phyloP scores from a whole-genome alignment of 2,329 filamentous ascomycete genomes.

The Xylariales sp. region DNA sequence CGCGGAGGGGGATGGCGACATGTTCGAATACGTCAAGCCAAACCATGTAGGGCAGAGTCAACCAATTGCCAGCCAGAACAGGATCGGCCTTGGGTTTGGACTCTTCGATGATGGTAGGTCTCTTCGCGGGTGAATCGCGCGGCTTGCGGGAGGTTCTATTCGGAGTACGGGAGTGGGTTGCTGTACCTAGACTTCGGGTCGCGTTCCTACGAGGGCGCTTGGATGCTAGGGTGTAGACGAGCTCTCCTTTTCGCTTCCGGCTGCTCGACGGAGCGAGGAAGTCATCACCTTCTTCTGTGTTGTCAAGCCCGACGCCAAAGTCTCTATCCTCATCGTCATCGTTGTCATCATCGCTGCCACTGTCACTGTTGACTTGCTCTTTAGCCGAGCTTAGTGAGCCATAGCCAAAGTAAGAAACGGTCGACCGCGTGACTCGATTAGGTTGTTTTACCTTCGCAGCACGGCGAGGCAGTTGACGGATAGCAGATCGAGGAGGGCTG shows the following conservation, averaged over 20 bases:
- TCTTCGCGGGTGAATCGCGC: background rate
- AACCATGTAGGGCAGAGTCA: slow-evolving; percentile 9
- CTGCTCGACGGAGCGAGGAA: background rate
- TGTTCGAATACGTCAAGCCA: slow-evolving; percentile 52
- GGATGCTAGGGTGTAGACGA: slow-evolving; percentile 1
- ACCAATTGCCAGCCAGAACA: slow-evolving; percentile 10
- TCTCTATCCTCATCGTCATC: background rate
- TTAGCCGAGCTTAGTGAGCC: background rate
- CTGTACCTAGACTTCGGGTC: too few species aligned
- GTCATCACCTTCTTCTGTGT: background rate
- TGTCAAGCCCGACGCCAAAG: background rate
- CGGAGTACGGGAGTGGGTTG: too few species aligned
- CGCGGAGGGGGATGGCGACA: slow-evolving; percentile 55
- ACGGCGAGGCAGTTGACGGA: slow-evolving; percentile 22
- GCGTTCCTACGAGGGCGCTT: slow-evolving; percentile 5
- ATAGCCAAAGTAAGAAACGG: slow-evolving; percentile 18
- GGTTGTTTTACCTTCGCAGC: slow-evolving; percentile 25
- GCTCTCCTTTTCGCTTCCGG: slow-evolving; percentile 6
- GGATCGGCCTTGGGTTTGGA: background rate
- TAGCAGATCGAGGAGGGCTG: slow-evolving; percentile 15
- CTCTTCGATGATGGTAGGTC: background rate
- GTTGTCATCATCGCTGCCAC: background rate
- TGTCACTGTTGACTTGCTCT: background rate
- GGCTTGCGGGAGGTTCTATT: background rate
- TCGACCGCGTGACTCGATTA: slow-evolving; percentile 20